Evolutionary conservation across 2,329 filamentous ascomycete species (phyloP).

Genomic region (Lizonia empirigonia): DNA sequence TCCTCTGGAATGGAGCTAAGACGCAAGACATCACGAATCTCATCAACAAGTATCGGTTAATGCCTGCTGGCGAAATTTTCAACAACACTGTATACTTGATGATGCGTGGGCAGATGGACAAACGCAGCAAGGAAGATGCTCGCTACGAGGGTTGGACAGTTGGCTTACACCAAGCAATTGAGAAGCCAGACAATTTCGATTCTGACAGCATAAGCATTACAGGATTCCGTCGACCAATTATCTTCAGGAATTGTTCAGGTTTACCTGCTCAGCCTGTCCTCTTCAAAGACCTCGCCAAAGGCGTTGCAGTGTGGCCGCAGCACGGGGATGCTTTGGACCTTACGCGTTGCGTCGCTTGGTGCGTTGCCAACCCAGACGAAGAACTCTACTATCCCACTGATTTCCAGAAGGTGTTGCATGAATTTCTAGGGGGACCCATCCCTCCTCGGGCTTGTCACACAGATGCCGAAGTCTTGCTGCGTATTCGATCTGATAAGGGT

Average conservation of each 20-base stretch:
- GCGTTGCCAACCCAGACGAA: slow-evolving; percentile 24
- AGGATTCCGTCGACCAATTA: slow-evolving; percentile 19
- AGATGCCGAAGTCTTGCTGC: neutral
- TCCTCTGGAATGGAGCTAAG: slow-evolving; percentile 29
- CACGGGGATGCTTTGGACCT: slow-evolving; percentile 37
- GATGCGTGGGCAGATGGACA: slow-evolving; percentile 24
- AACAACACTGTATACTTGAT: slow-evolving; percentile 26
- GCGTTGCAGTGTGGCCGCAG: slow-evolving; percentile 28
- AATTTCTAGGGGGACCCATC: neutral
- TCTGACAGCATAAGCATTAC: slow-evolving; percentile 23
- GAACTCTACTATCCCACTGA: slow-evolving; percentile 33
- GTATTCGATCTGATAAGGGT: neutral
- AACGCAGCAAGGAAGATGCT: slow-evolving; percentile 14
- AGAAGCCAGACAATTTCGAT: slow-evolving; percentile 17
- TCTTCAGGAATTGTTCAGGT: neutral
- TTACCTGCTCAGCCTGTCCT: slow-evolving; percentile 5
- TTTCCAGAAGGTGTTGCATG: slow-evolving; percentile 13
- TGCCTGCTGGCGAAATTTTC: slow-evolving; percentile 13
- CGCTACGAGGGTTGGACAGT: slow-evolving; percentile 25
- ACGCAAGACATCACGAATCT: slow-evolving; percentile 14
- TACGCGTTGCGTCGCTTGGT: slow-evolving; percentile 31
- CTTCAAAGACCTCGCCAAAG: slow-evolving; percentile 28
- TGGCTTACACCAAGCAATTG: slow-evolving; percentile 11
- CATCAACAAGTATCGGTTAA: slow-evolving; percentile 27
- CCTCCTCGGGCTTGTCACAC: neutral